Percentiles rank a stretch among this genome's conserved stretches.
These are phyloP conservation scores for Hevea brasiliensis DNA, from an alignment of 345 rosid species.

Conservation along the genomic window DNA sequence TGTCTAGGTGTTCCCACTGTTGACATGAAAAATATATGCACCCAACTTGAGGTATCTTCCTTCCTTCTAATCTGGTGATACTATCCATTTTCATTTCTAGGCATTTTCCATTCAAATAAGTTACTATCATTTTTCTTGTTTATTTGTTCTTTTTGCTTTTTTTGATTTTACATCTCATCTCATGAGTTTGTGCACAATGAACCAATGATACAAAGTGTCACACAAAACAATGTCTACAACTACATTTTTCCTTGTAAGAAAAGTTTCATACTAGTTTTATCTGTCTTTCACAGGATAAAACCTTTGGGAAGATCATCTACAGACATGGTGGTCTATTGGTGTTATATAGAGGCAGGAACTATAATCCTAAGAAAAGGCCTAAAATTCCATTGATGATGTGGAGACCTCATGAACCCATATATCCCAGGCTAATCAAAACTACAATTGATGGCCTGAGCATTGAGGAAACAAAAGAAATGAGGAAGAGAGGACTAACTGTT, in stretches of 20 bases:
- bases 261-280: slow-evolving; percentile 8
- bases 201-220: background rate
- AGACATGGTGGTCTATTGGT: slow-evolving; percentile 76
- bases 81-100: background rate
- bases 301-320: slow-evolving; percentile 70
- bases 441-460: slow-evolving; percentile 77
- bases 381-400: slow-evolving; percentile 83
- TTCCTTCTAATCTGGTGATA: background rate
- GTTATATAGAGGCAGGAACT: slow-evolving; percentile 82
- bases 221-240: background rate
- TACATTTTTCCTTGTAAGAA: background rate
- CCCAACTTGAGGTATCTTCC: slow-evolving; percentile 75
- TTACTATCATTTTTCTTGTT: background rate
- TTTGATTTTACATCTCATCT: background rate
- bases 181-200: background rate
- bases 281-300: slow-evolving; percentile 49
- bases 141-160: background rate
- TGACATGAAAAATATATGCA: slow-evolving; percentile 80
- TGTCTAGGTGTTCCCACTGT: slow-evolving; percentile 89
- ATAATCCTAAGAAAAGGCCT: slow-evolving; percentile 72
- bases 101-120: background rate
- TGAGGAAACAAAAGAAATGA: slow-evolving; percentile 81
- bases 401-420: slow-evolving; percentile 91
- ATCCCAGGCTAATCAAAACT: slow-evolving; percentile 84
- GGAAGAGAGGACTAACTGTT: slow-evolving; percentile 72